Percentiles rank a stretch among this genome's conserved stretches.
These are phyloP conservation scores for Paxillus ammoniavirescens DNA, from an alignment of 768 basidiomycete genomes.

Conservation along the genomic window DNA sequence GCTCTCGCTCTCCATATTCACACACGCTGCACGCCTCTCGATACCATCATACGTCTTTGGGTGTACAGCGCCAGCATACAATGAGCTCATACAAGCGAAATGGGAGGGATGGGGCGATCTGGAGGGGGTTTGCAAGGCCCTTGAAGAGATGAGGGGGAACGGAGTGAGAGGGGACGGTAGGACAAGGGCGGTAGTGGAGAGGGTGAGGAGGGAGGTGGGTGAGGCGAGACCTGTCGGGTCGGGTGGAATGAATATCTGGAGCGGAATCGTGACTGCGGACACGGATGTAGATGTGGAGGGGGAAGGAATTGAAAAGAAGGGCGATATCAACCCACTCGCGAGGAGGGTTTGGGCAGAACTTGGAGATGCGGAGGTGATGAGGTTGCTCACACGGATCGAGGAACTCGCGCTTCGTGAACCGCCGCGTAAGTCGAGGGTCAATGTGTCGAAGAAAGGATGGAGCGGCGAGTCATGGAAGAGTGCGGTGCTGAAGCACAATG, in stretches of 20 bases:
- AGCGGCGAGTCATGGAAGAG: slow-evolving; percentile 45
- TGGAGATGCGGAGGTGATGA: slow-evolving; percentile 51
- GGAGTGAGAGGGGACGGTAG: slow-evolving; percentile 63
- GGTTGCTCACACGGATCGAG: slow-evolving; percentile 53
- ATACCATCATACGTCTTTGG: slow-evolving; percentile 85
- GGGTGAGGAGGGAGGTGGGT: slow-evolving; percentile 61
- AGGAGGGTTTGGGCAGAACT: slow-evolving; percentile 43
- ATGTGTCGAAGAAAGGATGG: neutral
- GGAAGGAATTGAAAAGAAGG: slow-evolving; percentile 32
- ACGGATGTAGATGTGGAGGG: slow-evolving; percentile 7
- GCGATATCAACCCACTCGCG: slow-evolving; percentile 34
- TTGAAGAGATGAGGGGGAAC: slow-evolving; percentile 83
- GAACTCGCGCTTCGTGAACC: slow-evolving; percentile 30
- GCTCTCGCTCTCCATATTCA: slow-evolving; percentile 79
- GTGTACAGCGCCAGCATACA: slow-evolving; percentile 85
- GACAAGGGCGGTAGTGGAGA: slow-evolving; percentile 63
- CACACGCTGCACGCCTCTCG: slow-evolving; percentile 71
- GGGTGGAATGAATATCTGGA: slow-evolving; percentile 34
- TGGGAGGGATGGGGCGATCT: slow-evolving; percentile 87
- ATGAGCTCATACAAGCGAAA: slow-evolving; percentile 81
- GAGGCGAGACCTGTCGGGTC: slow-evolving; percentile 47
- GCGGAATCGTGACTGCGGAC: slow-evolving; percentile 34
- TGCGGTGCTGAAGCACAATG: slow-evolving; percentile 24
- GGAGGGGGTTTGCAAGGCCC: slow-evolving; percentile 63
- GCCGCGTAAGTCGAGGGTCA: slow-evolving; percentile 12